Conservation (phyloP, 2,329 filamentous ascomycete species). For the Elsinoe fawcettii region DNA sequence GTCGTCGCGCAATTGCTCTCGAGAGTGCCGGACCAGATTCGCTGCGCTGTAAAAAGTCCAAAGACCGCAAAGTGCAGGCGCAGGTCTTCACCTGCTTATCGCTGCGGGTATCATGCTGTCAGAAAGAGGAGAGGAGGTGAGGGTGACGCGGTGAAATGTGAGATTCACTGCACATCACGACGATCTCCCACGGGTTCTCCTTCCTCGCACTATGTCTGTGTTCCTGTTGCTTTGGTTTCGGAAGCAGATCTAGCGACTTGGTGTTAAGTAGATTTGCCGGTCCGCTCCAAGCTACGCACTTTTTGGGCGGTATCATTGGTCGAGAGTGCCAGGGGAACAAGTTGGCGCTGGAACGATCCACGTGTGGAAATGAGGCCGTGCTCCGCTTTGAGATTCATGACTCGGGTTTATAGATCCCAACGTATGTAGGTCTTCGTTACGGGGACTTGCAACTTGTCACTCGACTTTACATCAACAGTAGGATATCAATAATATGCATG, state of each 20-base stretch:
- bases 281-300: not conserved
- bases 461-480: too few species aligned
- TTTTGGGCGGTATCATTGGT: not conserved
- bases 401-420: not conserved
- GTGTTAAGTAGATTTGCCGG: conserved; percentile 6
- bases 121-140: not conserved
- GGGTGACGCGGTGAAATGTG: not conserved
- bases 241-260: conserved; percentile 1
- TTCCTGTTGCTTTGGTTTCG: conserved; percentile 8
- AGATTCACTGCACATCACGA: conserved; percentile 10
- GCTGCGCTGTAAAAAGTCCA: not conserved
- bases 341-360: conserved; percentile 9
- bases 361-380: conserved; percentile 14
- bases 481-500: too few species aligned
- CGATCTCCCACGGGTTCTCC: conserved; percentile 4
- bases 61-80: conserved; percentile 5
- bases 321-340: not conserved
- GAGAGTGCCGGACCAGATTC: not conserved
- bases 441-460: too few species aligned
- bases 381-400: conserved; percentile 7
- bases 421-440: too few species aligned
- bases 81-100: conserved; percentile 11
- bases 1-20: not conserved
- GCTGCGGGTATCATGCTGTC: conserved; percentile 10
- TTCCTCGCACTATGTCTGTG: not conserved